These are phyloP conservation scores for Abrus precatorius DNA, from an alignment of 306 rosid genomes.

Conservation along the genomic window DNA sequence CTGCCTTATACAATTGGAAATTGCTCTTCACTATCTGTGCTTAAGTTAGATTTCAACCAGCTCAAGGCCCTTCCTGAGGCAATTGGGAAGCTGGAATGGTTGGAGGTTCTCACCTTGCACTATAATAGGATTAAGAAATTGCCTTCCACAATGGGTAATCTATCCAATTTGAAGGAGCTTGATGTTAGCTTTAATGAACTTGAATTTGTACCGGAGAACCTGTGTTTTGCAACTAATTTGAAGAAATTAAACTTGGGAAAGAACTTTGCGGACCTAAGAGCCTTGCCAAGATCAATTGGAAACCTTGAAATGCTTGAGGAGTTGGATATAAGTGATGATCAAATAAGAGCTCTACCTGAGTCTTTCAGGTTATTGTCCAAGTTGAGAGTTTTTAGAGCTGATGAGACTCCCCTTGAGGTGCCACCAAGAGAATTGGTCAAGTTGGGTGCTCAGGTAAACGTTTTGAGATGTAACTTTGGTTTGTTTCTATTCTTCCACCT, in stretches of 20 bases:
- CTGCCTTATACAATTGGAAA: constrained; percentile 85
- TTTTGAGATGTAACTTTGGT: constrained; percentile 33
- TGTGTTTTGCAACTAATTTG: constrained; percentile 74
- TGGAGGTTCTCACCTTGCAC: constrained; percentile 80
- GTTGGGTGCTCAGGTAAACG: constrained; percentile 85
- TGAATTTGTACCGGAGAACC: constrained; percentile 71
- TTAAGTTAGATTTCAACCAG: constrained; percentile 81
- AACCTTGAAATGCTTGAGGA: constrained; percentile 94
- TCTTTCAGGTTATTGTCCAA: constrained; percentile 81
- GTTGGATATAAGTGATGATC: constrained; percentile 89
- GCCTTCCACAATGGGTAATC: constrained; percentile 79
- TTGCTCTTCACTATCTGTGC: constrained; percentile 67
- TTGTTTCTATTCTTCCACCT: constrained; percentile 8
- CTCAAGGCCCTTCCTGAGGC: constrained; percentile 92
- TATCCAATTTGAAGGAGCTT: constrained; percentile 77
- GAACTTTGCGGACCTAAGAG: constrained; percentile 85
- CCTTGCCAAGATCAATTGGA: constrained; percentile 86
- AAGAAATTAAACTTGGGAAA: constrained; percentile 76
- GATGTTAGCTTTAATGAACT: constrained; percentile 93
- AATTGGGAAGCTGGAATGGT: constrained; percentile 77
- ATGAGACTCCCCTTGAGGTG: constrained; percentile 85
- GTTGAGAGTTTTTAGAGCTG: constrained; percentile 66
- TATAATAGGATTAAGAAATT: constrained; percentile 79
- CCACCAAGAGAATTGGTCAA: constrained; percentile 78
- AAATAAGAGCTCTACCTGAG: constrained; percentile 76